Evolutionary conservation across 2,329 filamentous ascomycete species (phyloP).

Genomic region (Neonectria neomacrospora): DNA sequence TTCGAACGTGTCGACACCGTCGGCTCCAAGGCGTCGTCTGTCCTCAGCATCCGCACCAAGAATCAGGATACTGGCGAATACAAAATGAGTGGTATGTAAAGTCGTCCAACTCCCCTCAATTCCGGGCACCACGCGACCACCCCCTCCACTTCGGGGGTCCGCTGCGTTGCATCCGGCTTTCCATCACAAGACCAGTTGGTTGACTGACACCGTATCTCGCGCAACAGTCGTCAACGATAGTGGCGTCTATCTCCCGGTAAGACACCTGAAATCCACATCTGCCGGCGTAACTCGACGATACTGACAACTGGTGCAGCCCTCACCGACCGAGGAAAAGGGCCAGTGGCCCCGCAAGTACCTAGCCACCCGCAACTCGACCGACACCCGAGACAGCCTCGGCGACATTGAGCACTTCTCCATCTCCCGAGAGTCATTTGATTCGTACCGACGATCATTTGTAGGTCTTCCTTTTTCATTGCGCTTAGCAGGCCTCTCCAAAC

Average conservation of each 20-base stretch:
- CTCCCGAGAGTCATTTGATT: conserved; percentile 96
- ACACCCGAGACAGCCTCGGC: conserved; percentile 71
- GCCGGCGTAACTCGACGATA: background rate
- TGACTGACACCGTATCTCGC: conserved; percentile 39
- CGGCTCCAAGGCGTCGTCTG: conserved; percentile 70
- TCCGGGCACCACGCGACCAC: conserved; percentile 25
- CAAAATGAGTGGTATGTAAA: conserved; percentile 78
- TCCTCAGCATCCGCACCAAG: conserved; percentile 69
- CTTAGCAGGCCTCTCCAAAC: background rate
- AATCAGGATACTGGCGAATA: conserved; percentile 77
- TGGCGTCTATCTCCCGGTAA: conserved; percentile 91
- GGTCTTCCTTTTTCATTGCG: conserved; percentile 48
- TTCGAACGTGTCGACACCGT: conserved; percentile 73
- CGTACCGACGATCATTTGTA: conserved; percentile 95
- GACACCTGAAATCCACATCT: conserved; percentile 39
- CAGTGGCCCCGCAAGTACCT: conserved; percentile 75
- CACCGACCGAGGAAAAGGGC: conserved; percentile 83
- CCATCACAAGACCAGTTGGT: conserved; percentile 41
- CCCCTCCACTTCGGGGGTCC: conserved; percentile 22
- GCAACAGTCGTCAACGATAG: conserved; percentile 90
- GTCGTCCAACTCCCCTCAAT: conserved; percentile 4
- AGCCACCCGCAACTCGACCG: conserved; percentile 63
- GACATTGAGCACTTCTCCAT: conserved; percentile 96
- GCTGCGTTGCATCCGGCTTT: conserved; percentile 32
- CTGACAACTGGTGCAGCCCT: conserved; percentile 68